Evolutionary conservation across 139 green algal genomes (phyloP).

Genomic region (Eudorina sp.): DNA sequence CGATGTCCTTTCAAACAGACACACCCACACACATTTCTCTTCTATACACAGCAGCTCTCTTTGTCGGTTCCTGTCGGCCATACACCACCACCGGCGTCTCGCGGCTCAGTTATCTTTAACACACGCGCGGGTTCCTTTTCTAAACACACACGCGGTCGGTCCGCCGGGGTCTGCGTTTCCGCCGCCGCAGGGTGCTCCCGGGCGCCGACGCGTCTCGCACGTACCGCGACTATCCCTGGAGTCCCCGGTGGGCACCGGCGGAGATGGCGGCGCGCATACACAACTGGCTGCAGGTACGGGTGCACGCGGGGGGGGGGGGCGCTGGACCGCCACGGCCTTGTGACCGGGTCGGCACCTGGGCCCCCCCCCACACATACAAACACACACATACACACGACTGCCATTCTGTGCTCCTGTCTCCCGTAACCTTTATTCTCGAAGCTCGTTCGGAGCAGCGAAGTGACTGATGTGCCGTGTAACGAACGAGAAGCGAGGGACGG

Average conservation of each 20-base stretch:
- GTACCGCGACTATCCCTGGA: conserved; percentile 47
- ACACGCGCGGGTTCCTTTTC: background rate
- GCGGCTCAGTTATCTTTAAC: background rate
- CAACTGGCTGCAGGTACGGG: conserved; percentile 47
- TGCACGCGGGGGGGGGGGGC: too few species aligned
- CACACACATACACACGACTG: too few species aligned
- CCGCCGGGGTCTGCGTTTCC: background rate
- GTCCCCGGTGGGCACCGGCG: conserved; percentile 22
- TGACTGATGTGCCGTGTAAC: too few species aligned
- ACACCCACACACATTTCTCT: background rate
- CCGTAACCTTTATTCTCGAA: too few species aligned
- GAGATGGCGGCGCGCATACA: conserved; percentile 49
- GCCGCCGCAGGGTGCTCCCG: background rate
- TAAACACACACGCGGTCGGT: background rate
- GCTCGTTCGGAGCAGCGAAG: too few species aligned
- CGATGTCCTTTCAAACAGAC: background rate
- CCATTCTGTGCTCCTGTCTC: too few species aligned
- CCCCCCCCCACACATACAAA: too few species aligned
- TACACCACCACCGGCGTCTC: too few species aligned
- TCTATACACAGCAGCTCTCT: background rate
- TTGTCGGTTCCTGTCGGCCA: background rate
- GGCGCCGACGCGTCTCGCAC: background rate
- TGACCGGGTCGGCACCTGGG: too few species aligned
- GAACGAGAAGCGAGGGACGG: too few species aligned
- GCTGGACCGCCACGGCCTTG: too few species aligned